Evolutionary conservation across 2,329 filamentous ascomycete species (phyloP), one percentile per base, ranked within the genome.

Genomic region (Aspergillus sp.): DNA sequence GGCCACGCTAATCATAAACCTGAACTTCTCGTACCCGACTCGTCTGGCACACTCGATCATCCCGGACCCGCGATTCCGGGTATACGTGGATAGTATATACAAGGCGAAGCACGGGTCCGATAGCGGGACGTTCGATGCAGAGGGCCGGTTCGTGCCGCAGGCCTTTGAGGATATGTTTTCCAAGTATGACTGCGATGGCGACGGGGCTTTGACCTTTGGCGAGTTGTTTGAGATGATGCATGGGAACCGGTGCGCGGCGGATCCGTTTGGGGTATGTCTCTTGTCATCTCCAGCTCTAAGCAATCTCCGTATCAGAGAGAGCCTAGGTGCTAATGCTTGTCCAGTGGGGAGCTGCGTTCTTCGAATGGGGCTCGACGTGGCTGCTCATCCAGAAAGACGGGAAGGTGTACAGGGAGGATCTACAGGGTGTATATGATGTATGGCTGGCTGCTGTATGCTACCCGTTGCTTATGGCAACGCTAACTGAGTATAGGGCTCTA

Each of bases 131-230:
- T 81, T 75, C 56, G 79, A 81, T 59, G 66, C 68, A 4, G 78
- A 81, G 52, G 79, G 79, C 0, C 68, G 77, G 1, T 80, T 79
- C 61, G 63, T 75, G 3, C 78, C 77, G 37, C 75, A 80, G 65
- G 68, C 73, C 14, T 80, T 81, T 54, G 79, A 82, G 66, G 77
- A 81, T 40, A 68, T 81, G 27, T 81, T 82, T 58, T 61, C 70
- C 1, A 81, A 80, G 61, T 81, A 80, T 62, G 74, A 76, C 55
- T 39, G 68, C 41, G 61, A 70, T 27, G 35, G 73, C 61, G 69
- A 77, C 65, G 70, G 76, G 15, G 74, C 74, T 1, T 55, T 81
- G 60, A 74, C 73, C 0, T 52, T 76, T 1, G 62, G 66, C 52
- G 79, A 80, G 60, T 57, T 79, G 21, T 63, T 68, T 17, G 66